Conservation (phyloP, 2,329 filamentous ascomycete genomes). For the Epichloe gansuensis region DNA sequence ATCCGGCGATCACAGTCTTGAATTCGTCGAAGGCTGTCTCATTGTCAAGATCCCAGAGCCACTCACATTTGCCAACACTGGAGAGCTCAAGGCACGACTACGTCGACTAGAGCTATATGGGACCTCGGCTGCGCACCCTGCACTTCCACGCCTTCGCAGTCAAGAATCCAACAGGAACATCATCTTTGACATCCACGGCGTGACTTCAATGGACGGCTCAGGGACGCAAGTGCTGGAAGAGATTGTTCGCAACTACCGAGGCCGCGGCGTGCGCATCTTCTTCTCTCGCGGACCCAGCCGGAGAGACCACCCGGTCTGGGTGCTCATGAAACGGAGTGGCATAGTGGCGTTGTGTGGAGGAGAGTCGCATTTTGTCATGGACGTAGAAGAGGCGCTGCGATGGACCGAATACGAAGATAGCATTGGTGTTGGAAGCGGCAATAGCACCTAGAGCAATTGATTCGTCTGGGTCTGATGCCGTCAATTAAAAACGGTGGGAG, state of each 20-base stretch:
- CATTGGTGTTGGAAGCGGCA: slow-evolving; percentile 15
- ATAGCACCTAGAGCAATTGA: neutral
- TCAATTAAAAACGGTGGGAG: neutral
- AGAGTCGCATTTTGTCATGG: slow-evolving; percentile 61
- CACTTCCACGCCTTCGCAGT: slow-evolving; percentile 64
- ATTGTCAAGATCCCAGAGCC: slow-evolving; percentile 98
- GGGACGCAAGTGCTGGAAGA: slow-evolving; percentile 85
- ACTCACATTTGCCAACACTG: slow-evolving; percentile 92
- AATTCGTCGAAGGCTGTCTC: slow-evolving; percentile 82
- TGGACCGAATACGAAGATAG: slow-evolving; percentile 63
- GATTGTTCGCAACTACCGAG: slow-evolving; percentile 72
- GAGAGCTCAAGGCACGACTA: slow-evolving; percentile 74
- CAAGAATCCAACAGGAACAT: slow-evolving; percentile 81
- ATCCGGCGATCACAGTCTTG: slow-evolving; percentile 57
- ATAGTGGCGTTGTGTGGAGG: slow-evolving; percentile 80
- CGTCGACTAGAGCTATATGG: slow-evolving; percentile 81
- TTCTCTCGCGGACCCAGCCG: slow-evolving; percentile 48
- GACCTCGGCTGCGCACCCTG: slow-evolving; percentile 73
- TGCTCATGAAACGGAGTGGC: slow-evolving; percentile 63
- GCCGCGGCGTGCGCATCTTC: slow-evolving; percentile 64
- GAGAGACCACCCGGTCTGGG: slow-evolving; percentile 47
- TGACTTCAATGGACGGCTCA: slow-evolving; percentile 85
- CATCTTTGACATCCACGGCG: slow-evolving; percentile 97
- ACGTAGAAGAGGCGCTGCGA: slow-evolving; percentile 73
- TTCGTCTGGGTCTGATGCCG: neutral